A percentile compares a stretch with the other conserved stretches of the same genome.
Conservation (phyloP, 1,284 basidiomycete genomes). For the Ustilago xerochloae region DNA sequence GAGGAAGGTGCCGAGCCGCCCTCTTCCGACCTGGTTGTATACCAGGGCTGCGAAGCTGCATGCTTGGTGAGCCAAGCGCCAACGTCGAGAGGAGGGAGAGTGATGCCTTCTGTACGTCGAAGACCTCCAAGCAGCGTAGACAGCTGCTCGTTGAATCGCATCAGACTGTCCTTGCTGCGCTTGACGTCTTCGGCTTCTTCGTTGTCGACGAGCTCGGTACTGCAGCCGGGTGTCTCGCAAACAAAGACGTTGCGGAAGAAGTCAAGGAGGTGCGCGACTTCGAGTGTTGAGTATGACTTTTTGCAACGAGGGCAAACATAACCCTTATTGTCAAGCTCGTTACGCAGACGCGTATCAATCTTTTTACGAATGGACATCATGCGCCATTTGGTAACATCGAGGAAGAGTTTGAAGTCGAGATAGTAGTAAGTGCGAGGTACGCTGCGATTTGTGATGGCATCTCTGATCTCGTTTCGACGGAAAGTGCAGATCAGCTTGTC, state of each 20-base stretch:
- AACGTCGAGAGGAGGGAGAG: slow-evolving; percentile 76
- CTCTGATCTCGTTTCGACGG: slow-evolving; percentile 62
- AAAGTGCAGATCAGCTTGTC: slow-evolving; percentile 76
- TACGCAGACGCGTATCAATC: slow-evolving; percentile 75
- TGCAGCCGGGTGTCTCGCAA: slow-evolving; percentile 69
- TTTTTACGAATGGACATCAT: slow-evolving; percentile 91
- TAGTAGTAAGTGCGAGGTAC: slow-evolving; percentile 79
- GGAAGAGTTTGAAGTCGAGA: slow-evolving; percentile 93
- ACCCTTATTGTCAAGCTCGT: slow-evolving; percentile 85
- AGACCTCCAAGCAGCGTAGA: slow-evolving; percentile 85
- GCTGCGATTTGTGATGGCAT: slow-evolving; percentile 41
- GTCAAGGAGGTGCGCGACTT: slow-evolving; percentile 84
- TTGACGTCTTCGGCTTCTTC: slow-evolving; percentile 86
- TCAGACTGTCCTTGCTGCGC: slow-evolving; percentile 91
- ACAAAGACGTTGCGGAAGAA: slow-evolving; percentile 69
- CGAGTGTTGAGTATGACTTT: slow-evolving; percentile 84
- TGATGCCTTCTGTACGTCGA: slow-evolving; percentile 87
- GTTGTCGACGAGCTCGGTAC: slow-evolving; percentile 84
- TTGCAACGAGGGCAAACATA: slow-evolving; percentile 92
- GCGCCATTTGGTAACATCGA: slow-evolving; percentile 97
- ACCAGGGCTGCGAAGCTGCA: slow-evolving; percentile 57
- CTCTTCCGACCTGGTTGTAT: slow-evolving; percentile 20
- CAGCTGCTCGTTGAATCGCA: slow-evolving; percentile 92
- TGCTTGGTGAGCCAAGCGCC: slow-evolving; percentile 67
- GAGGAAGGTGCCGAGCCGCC: slow-evolving; percentile 26